These are phyloP conservation scores for Aspergillus cavernicola DNA, from an alignment of 495 filamentous ascomycete genomes.

Conservation along the genomic window DNA sequence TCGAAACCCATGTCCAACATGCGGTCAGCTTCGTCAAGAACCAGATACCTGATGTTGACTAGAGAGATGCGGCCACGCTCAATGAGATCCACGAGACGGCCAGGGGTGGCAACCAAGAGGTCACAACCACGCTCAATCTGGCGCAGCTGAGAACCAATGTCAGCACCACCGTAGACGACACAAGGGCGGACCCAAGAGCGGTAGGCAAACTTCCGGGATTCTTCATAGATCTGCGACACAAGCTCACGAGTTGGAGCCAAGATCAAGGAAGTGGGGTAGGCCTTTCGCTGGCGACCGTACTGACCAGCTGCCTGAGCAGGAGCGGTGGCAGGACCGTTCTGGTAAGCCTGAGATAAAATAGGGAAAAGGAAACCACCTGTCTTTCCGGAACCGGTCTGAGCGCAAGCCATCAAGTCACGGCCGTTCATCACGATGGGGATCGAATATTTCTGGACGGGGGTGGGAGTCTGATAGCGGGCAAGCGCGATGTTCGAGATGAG, in stretches of 20 bases:
- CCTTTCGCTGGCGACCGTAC: slow-evolving; percentile 83
- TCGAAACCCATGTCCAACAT: slow-evolving; percentile 99
- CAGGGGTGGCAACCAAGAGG: slow-evolving; percentile 93
- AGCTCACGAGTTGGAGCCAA: slow-evolving; percentile 95
- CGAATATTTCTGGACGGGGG: slow-evolving; percentile 96
- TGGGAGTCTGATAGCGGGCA: slow-evolving; percentile 89
- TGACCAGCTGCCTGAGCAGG: slow-evolving; percentile 56
- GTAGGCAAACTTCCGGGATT: slow-evolving; percentile 96
- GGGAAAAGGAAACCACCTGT: slow-evolving; percentile 99
- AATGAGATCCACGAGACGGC: slow-evolving; percentile 94
- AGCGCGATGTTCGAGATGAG: slow-evolving; percentile 87
- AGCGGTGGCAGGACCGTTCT: slow-evolving; percentile 71
- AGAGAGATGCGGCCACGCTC: slow-evolving; percentile 98
- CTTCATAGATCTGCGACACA: slow-evolving; percentile 97
- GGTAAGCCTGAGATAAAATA: slow-evolving; percentile 92
- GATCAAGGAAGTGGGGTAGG: slow-evolving; percentile 92
- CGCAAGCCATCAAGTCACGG: slow-evolving; percentile 97
- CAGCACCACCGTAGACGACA: slow-evolving; percentile 98
- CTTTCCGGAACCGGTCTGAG: slow-evolving; percentile 98
- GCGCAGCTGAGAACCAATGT: slow-evolving; percentile 94
- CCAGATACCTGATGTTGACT: slow-evolving; percentile 96
- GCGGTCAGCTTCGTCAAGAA: slow-evolving; percentile 98
- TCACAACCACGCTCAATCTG: slow-evolving; percentile 98
- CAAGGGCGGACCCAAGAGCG: slow-evolving; percentile 98
- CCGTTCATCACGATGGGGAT: slow-evolving; percentile 96